A percentile compares a stretch with the other conserved stretches of the same genome.
Evolutionary conservation across 2,329 filamentous ascomycete species (phyloP).

Genomic region (Bipolaris cookei): DNA sequence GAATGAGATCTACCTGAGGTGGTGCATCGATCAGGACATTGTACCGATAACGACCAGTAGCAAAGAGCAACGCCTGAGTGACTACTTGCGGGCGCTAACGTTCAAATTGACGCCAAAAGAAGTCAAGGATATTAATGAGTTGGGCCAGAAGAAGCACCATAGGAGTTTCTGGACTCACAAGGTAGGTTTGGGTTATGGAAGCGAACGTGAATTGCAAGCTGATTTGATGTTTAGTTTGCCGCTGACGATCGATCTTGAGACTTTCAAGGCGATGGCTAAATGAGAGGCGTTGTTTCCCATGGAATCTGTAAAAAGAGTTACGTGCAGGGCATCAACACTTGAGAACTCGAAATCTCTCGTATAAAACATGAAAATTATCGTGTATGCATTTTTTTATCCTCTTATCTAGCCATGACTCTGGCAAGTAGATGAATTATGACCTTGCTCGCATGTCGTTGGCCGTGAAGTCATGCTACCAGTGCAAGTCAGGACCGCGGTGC

Average conservation of each 20-base stretch:
- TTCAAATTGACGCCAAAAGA: conserved; percentile 67
- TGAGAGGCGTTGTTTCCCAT: too few relatives aligned
- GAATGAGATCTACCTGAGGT: conserved; percentile 64
- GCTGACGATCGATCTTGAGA: conserved; percentile 58
- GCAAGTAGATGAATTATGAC: not conserved
- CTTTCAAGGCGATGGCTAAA: not conserved
- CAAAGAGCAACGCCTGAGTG: conserved; percentile 65
- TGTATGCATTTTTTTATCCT: not conserved
- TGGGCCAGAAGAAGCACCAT: conserved; percentile 66
- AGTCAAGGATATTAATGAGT: conserved; percentile 55
- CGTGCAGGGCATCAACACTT: not conserved
- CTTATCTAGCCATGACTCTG: not conserved
- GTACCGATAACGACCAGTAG: conserved; percentile 65
- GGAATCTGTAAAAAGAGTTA: not conserved
- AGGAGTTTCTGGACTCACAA: conserved; percentile 64
- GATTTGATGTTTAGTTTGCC: conserved; percentile 48
- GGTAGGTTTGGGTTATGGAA: not conserved
- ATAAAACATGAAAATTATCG: not conserved
- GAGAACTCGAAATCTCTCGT: not conserved
- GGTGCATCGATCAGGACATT: conserved; percentile 66
- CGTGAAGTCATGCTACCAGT: not conserved
- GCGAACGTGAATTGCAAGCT: not conserved
- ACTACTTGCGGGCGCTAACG: conserved; percentile 62
- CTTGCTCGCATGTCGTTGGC: not conserved
- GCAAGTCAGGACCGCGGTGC: not conserved